A percentile compares a stretch with the other conserved stretches of the same genome.
Evolutionary conservation across 192 early-diverging fungal genomes (phyloP).

Genomic region (Linnemannia schmuckeri): DNA sequence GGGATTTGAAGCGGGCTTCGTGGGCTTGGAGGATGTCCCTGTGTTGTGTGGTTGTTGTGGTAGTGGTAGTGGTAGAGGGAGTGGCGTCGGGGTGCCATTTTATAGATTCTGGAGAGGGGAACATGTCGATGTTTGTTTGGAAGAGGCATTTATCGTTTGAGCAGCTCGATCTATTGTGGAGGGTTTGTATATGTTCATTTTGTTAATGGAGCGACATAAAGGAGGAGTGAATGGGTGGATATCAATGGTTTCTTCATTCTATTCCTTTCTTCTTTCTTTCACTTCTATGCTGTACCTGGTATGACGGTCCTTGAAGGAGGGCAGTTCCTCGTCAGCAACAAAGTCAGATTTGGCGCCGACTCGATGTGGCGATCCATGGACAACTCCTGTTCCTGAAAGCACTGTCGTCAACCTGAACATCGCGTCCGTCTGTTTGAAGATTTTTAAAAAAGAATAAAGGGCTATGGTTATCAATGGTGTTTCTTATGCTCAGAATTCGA

Average conservation of each 20-base stretch:
- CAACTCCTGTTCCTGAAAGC: constrained; percentile 54
- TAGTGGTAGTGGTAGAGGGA: not conserved
- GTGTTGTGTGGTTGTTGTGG: not conserved
- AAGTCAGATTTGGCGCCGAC: constrained; percentile 61
- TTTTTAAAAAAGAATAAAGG: not conserved
- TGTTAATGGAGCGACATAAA: no score
- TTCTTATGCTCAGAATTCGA: not conserved
- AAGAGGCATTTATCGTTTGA: constrained; percentile 68
- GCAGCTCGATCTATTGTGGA: constrained; percentile 58
- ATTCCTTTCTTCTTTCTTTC: not conserved
- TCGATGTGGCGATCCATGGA: constrained; percentile 56
- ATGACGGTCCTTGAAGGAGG: constrained; percentile 58
- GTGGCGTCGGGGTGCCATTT: constrained; percentile 38
- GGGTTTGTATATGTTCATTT: no score
- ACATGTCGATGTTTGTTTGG: constrained; percentile 64
- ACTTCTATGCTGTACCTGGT: constrained; percentile 28
- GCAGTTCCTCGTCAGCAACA: constrained; percentile 60
- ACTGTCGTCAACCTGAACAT: constrained; percentile 37
- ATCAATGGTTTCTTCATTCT: no score
- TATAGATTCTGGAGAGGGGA: constrained; percentile 58
- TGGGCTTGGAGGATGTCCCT: constrained; percentile 56
- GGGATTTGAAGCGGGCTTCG: constrained; percentile 56
- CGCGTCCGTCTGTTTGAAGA: constrained; percentile 28
- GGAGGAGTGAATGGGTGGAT: not conserved
- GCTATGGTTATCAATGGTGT: not conserved